A percentile compares a stretch with the other conserved stretches of the same genome.
These are phyloP conservation scores for Lablab purpureus DNA, from an alignment of 306 rosid genomes.

Conservation along the genomic window DNA sequence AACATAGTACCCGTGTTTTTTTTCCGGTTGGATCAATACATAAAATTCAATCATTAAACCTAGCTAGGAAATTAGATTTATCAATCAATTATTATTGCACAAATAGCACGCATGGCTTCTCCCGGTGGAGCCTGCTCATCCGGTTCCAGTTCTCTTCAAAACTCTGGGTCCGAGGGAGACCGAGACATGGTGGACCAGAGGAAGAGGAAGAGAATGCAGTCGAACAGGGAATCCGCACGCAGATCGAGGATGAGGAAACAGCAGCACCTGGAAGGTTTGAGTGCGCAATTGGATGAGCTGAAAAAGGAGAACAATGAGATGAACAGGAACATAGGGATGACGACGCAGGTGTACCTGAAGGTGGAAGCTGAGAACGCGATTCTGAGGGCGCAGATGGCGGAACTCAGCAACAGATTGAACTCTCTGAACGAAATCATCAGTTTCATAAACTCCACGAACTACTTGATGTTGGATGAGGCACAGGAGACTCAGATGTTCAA, in stretches of 20 bases:
- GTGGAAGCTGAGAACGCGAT: conserved; percentile 80
- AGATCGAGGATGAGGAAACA: conserved; percentile 82
- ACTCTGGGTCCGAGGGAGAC: conserved; percentile 68
- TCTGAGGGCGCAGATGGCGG: conserved; percentile 77
- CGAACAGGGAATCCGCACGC: conserved; percentile 87
- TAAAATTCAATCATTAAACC: background rate
- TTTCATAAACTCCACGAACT: conserved; percentile 59
- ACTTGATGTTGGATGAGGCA: background rate
- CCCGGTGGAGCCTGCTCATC: conserved; percentile 63
- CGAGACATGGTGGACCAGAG: conserved; percentile 62
- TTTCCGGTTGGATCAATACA: background rate
- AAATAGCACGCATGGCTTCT: conserved; percentile 38
- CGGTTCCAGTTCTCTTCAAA: conserved; percentile 49
- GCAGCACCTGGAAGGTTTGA: conserved; percentile 68
- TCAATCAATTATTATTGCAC: background rate
- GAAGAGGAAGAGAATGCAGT: conserved; percentile 88
- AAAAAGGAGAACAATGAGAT: conserved; percentile 66
- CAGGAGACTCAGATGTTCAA: conserved; percentile 34
- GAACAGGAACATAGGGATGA: conserved; percentile 50
- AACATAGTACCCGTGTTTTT: background rate
- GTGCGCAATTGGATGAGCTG: conserved; percentile 52
- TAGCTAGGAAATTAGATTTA: background rate
- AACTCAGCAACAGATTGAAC: conserved; percentile 70
- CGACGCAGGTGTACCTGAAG: conserved; percentile 56
- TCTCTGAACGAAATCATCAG: conserved; percentile 69